Evolutionary conservation across 169 alveolate species (phyloP), one percentile per base, ranked within the genome.

Genomic region (Eimeria maxima): DNA sequence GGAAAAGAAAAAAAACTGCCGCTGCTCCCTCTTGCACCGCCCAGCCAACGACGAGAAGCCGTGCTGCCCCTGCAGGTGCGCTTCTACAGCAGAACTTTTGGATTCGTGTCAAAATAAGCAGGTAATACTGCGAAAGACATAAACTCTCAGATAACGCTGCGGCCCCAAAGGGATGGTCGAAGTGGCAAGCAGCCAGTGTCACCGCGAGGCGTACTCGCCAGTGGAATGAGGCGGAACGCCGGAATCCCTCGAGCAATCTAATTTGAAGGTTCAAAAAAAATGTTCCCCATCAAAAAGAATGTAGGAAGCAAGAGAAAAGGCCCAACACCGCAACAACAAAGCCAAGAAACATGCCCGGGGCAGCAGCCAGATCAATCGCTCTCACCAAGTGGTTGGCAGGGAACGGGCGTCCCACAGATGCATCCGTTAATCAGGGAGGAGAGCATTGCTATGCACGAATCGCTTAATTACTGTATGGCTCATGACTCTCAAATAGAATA

Each of bases 321-420:
- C 20, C 6, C 65, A 44, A 76, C 10, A 42, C 20, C 44, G 11
- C 22, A 33, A 0, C 38, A 44, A 1, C 42, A 24, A 11, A 38
- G 65, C 33, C 33, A n/a, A 73, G 65, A 76, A 76, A 42, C 42
- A 13, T 18, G 87, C 55, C 44, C 38, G 44, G 24, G 55, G 87
- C 87, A 76, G 65, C 87, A 44, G 87, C 87, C 87, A 76, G 87
- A 24, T 44, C 87, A 76, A 76, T 45, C 87, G 87, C 87, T 76
- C 87, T 76, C 87, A 76, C 24, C 65, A 27, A 76, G 60, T 16
- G 87, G 22, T 42, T 76, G 60, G 45, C 11, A 20, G 87, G 87
- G 87, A 76, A 44, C 87, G 87, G 87, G 16, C 87, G 87, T 45
- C 33, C 87, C 65, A 76, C 65, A 47, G 22, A 76, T 44, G 87